Evolutionary conservation across 768 basidiomycete genomes (phyloP), one percentile per base, ranked within the genome.

Genomic region (Porphyrellus cyaneotinctus): DNA sequence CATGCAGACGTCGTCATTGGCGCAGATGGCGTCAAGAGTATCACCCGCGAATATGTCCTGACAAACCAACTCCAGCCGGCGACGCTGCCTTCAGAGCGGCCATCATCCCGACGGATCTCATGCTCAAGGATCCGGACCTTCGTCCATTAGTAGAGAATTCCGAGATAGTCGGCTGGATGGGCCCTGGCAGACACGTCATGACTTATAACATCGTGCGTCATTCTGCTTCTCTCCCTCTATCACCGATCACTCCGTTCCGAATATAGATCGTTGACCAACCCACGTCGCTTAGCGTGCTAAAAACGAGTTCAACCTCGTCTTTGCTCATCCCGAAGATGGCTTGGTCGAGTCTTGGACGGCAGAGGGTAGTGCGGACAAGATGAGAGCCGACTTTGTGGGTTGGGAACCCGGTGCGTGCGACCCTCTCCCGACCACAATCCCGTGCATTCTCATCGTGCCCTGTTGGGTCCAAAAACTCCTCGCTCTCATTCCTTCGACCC

Each of bases 1-100:
- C 54, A 58, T 8, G 70, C 74, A 1, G 78, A 81, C 50, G 58
- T 80, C 22, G 64, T 79, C 28, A 70, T 81, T 12, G 78, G 78
- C 5, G 76, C 77, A 5, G 80, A 82, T 53, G 80, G 80, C 9
- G 70, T 79, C 45, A 83, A 78, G 66, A 82, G 81, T 58, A 53
- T 67, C 17, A 58, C 81, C 1, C 77, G 78, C 2, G 64, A 77
- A 57, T 69, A 77, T 30, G 73, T 79, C 31, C 74, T 83, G 72
- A 76, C 38, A 72, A 73, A 31, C 72, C 78, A 0, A 74, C 74
- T 0, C 73, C 80, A 5, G 85, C 85, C 0, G 85, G 83, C 0
- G 83, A 87, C 58, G 78, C 81, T 0, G 84, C 82, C 0, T 86
- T 83, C 59, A 75, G 84, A 45, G 79, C n/a, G n/a, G n/a, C 80